Evolutionary conservation across 2,329 filamentous ascomycete genomes (phyloP).

Genomic region (Phaeosphaeriaceae sp.): DNA sequence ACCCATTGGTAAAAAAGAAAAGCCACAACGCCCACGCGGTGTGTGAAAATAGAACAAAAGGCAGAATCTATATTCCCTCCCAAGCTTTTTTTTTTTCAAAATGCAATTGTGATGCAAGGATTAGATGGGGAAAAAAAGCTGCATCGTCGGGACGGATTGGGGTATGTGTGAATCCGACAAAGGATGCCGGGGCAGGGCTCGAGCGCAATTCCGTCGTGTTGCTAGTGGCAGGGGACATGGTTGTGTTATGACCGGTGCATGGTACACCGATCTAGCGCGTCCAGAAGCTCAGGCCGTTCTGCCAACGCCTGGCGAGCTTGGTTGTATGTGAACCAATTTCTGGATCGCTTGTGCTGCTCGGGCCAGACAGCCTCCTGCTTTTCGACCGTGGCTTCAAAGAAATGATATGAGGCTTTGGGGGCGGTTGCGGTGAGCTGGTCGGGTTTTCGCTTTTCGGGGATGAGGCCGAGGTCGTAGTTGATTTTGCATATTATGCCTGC

Average conservation of each 20-base stretch:
- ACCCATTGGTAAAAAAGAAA: conserved; percentile 32
- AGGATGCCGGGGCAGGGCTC: not conserved
- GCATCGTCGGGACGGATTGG: not conserved
- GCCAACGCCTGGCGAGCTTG: conserved; percentile 81
- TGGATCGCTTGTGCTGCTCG: conserved; percentile 87
- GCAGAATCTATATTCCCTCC: conserved; percentile 31
- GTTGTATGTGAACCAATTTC: conserved; percentile 86
- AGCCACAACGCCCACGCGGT: conserved; percentile 40
- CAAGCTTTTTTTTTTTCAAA: conserved; percentile 40
- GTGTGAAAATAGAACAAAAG: conserved; percentile 10
- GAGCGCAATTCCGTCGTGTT: conserved; percentile 11
- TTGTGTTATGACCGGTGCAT: conserved; percentile 46
- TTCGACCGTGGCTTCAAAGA: conserved; percentile 87
- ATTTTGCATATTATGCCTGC: conserved; percentile 88
- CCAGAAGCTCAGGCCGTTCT: conserved; percentile 82
- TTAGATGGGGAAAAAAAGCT: conserved; percentile 25
- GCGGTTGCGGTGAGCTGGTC: conserved; percentile 62
- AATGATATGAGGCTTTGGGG: conserved; percentile 79
- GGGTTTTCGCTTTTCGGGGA: conserved; percentile 75
- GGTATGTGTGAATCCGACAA: not conserved
- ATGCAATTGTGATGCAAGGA: conserved; percentile 37
- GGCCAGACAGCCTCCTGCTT: conserved; percentile 89
- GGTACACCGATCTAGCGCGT: conserved; percentile 83
- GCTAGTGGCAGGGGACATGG: conserved; percentile 14
- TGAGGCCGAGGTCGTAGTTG: conserved; percentile 83